A percentile compares a stretch with the other conserved stretches of the same genome.
phyloP scores from a whole-genome alignment of 768 basidiomycete genomes.

The Amyloporia xantha region DNA sequence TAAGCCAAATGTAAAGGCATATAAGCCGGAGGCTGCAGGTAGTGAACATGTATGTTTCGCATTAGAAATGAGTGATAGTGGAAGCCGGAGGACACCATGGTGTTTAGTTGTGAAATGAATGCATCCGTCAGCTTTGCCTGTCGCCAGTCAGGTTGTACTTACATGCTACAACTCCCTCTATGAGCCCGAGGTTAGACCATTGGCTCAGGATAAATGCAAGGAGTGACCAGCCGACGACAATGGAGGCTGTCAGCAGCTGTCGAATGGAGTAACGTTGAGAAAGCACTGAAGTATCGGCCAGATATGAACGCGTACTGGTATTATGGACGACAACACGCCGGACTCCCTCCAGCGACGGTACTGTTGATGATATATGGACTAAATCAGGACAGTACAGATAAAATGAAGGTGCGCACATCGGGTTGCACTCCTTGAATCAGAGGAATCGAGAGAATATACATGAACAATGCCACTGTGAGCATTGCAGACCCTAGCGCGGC shows the following conservation, averaged over 20 bases:
- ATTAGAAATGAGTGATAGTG: background rate
- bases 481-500: constrained; percentile 48
- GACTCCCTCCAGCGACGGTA: constrained; percentile 73
- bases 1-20: constrained; percentile 65
- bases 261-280: background rate
- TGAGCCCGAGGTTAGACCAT: constrained; percentile 59
- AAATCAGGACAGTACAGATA: constrained; percentile 1
- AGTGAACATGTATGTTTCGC: background rate
- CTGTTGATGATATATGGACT: constrained; percentile 33
- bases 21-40: constrained; percentile 55
- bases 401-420: constrained; percentile 52
- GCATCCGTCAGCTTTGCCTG: background rate
- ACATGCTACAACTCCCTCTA: constrained; percentile 62
- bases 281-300: background rate
- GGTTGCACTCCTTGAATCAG: constrained; percentile 61
- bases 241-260: constrained; percentile 54
- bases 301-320: constrained; percentile 38
- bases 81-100: background rate
- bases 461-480: constrained; percentile 61
- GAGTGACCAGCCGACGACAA: constrained; percentile 62
- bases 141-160: constrained; percentile 22
- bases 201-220: constrained; percentile 57
- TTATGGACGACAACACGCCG: constrained; percentile 57
- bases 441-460: constrained; percentile 66
- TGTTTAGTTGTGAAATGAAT: background rate